Evolutionary conservation across 805 yeast species (phyloP).

Genomic region (Metschnikowia kofuensis): DNA sequence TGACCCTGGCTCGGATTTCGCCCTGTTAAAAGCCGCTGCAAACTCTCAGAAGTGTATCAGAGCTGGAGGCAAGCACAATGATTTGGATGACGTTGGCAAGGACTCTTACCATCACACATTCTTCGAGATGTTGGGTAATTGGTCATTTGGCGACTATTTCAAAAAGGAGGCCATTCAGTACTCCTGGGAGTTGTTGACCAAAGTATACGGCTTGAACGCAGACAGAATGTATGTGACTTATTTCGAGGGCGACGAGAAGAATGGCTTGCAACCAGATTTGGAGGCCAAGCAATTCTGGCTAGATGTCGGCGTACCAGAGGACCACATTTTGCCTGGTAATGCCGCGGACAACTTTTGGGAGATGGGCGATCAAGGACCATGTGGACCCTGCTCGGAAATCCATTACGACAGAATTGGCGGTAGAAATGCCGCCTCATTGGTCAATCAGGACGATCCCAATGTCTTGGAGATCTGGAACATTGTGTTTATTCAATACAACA

Average conservation of each 20-base stretch:
- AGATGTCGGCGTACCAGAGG: slow-evolving; percentile 83
- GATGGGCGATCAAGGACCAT: slow-evolving; percentile 99
- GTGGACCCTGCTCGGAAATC: slow-evolving; percentile 98
- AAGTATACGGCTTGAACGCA: slow-evolving; percentile 73
- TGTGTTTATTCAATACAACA: slow-evolving; percentile 94
- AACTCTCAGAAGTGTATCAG: slow-evolving; percentile 98
- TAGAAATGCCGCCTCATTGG: slow-evolving; percentile 87
- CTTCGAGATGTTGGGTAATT: slow-evolving; percentile 98
- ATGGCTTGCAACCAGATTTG: slow-evolving; percentile 86
- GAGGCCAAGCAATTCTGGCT: slow-evolving; percentile 91
- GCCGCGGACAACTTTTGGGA: slow-evolving; percentile 97
- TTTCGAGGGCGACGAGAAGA: slow-evolving; percentile 85
- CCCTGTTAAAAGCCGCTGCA: slow-evolving; percentile 79
- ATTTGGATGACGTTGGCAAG: slow-evolving; percentile 96
- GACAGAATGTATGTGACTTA: slow-evolving; percentile 91
- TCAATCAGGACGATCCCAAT: slow-evolving; percentile 96
- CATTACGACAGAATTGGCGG: slow-evolving; percentile 99
- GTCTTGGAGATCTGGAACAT: slow-evolving; percentile 97
- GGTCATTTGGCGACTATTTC: slow-evolving; percentile 99
- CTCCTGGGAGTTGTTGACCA: slow-evolving; percentile 90
- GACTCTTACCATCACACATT: slow-evolving; percentile 98
- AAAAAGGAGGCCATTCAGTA: slow-evolving; percentile 86
- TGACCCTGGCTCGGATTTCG: slow-evolving; percentile 88
- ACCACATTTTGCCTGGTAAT: slow-evolving; percentile 89
- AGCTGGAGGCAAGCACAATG: slow-evolving; percentile 99